phyloP scores from a whole-genome alignment of 2,329 filamentous ascomycete species.

The Exophiala sp. region DNA sequence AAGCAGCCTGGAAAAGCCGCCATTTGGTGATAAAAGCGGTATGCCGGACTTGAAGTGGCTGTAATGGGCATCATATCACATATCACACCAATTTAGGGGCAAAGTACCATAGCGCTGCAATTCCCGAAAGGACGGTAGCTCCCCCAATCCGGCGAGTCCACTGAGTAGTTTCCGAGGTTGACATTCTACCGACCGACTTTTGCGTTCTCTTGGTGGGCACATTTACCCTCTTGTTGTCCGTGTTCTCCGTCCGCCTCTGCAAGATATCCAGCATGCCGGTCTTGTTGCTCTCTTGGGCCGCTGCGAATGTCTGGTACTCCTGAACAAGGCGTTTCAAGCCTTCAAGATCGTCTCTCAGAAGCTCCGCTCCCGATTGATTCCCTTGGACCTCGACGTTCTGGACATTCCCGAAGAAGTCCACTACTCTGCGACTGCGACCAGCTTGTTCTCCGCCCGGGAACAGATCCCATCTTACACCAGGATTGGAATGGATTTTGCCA shows the following conservation, averaged over 20 bases:
- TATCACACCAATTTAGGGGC: conserved; percentile 21
- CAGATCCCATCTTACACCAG: conserved; percentile 90
- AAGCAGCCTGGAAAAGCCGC: no score
- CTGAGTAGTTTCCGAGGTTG: conserved; percentile 22
- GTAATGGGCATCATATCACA: not conserved
- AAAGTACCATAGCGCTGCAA: conserved; percentile 32
- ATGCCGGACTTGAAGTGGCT: not conserved
- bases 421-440: conserved; percentile 73
- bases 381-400: conserved; percentile 89
- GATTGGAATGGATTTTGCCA: conserved; percentile 86
- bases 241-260: conserved; percentile 11
- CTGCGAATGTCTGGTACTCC: conserved; percentile 34
- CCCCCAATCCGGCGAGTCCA: conserved; percentile 30
- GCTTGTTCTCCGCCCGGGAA: conserved; percentile 76
- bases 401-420: conserved; percentile 97
- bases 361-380: conserved; percentile 49
- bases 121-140: conserved; percentile 29
- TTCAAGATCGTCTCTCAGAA: conserved; percentile 63
- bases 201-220: conserved; percentile 7
- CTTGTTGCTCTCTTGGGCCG: conserved; percentile 24
- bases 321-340: conserved; percentile 61
- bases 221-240: not conserved
- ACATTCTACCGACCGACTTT: conserved; percentile 12
- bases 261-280: conserved; percentile 19
- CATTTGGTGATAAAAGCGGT: not conserved